Conservation (phyloP, 371 early-diverging fungal species). For the Saksenaea vasiformis region DNA sequence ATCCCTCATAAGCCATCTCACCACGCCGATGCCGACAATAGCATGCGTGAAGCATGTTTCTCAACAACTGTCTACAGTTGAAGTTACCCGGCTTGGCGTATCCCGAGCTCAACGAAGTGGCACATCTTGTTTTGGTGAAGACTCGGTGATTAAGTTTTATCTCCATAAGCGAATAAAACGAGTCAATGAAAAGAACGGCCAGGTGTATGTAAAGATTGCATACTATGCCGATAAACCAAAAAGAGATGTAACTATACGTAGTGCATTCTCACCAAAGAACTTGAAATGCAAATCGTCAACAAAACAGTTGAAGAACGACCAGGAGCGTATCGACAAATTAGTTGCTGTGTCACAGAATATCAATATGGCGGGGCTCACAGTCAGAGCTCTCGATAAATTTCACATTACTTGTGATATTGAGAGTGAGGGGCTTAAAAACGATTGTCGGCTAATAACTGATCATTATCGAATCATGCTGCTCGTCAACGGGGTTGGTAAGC, state of each 20-base stretch:
- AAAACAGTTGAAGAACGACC: constrained; percentile 3
- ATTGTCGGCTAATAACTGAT: background rate
- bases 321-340: constrained; percentile 46
- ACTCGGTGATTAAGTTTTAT: constrained; percentile 29
- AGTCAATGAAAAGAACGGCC: constrained; percentile 30
- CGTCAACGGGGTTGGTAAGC: constrained; percentile 14
- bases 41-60: constrained; percentile 36
- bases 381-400: constrained; percentile 48
- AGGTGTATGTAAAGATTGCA: constrained; percentile 35
- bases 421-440: background rate
- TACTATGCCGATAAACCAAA: background rate
- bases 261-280: constrained; percentile 15
- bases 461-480: constrained; percentile 17
- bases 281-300: constrained; percentile 19
- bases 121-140: constrained; percentile 6
- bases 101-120: constrained; percentile 20
- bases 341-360: constrained; percentile 36
- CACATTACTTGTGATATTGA: constrained; percentile 33
- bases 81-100: constrained; percentile 39
- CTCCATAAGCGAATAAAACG: constrained; percentile 53
- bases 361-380: constrained; percentile 34
- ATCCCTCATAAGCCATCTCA: constrained; percentile 58
- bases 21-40: constrained; percentile 60
- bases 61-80: constrained; percentile 27
- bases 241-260: background rate